A percentile compares a stretch with the other conserved stretches of the same genome.
These are phyloP conservation scores for Arctium lappa DNA, from an alignment of 129 eudicot species.

Conservation along the genomic window DNA sequence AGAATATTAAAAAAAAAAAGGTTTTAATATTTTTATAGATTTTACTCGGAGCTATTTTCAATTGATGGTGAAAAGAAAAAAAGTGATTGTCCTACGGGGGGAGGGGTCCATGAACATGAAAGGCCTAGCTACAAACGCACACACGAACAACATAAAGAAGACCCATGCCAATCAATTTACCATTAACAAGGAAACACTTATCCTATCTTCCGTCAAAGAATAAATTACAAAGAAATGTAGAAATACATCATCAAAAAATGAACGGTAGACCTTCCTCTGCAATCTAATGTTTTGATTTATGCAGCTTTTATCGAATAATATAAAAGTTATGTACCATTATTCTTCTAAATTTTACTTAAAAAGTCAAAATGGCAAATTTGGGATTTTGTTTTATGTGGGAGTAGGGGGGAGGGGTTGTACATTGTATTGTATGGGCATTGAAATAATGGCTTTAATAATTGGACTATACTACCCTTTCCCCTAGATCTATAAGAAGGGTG, in stretches of 20 bases:
- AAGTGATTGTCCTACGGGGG: slow-evolving; percentile 9
- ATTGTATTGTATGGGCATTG: slow-evolving; percentile 16
- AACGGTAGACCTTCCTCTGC: not conserved
- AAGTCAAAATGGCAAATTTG: slow-evolving; percentile 9
- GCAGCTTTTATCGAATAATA: not conserved
- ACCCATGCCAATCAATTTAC: slow-evolving; percentile 26
- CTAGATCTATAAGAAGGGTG: slow-evolving; percentile 25
- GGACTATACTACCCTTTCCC: slow-evolving; percentile 36
- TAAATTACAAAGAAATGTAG: not conserved
- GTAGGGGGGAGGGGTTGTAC: slow-evolving; percentile 9
- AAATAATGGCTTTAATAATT: slow-evolving; percentile 6
- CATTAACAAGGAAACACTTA: slow-evolving; percentile 12
- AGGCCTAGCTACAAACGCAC: slow-evolving; percentile 24
- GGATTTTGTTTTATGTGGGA: slow-evolving; percentile 1
- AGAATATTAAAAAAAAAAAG: not conserved
- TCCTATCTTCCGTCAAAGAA: slow-evolving; percentile 15
- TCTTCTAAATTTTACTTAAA: not conserved
- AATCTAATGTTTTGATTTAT: not conserved
- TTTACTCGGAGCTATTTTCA: not conserved
- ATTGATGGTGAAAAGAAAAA: slow-evolving; percentile 8
- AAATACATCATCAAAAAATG: not conserved
- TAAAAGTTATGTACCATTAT: not conserved
- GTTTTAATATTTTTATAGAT: not conserved
- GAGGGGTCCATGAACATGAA: slow-evolving; percentile 28
- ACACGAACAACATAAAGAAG: slow-evolving; percentile 15